These are phyloP conservation scores for Aspergillus ibericus DNA, from an alignment of 2,329 filamentous ascomycete genomes.

Conservation along the genomic window DNA sequence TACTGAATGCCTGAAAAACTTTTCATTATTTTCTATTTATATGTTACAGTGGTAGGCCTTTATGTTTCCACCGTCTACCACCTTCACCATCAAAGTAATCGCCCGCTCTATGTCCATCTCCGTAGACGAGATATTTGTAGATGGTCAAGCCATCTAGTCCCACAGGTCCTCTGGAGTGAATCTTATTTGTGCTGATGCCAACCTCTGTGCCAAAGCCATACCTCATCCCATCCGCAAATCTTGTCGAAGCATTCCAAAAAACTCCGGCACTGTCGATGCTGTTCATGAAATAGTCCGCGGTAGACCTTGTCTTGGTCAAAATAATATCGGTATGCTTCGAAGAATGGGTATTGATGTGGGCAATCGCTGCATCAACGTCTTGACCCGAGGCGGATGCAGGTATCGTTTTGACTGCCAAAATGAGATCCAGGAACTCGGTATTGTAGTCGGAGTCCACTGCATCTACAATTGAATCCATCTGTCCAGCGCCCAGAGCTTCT, in stretches of 20 bases:
- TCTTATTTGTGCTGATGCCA: conserved; percentile 98
- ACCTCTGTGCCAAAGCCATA: conserved; percentile 98
- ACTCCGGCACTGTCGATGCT: conserved; percentile 86
- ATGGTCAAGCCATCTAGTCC: conserved; percentile 93
- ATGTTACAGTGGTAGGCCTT: conserved; percentile 41
- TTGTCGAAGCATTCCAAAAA: conserved; percentile 95
- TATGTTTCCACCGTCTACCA: conserved; percentile 58
- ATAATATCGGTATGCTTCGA: conserved; percentile 95
- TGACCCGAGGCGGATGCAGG: conserved; percentile 32
- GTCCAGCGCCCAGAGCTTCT: conserved; percentile 45
- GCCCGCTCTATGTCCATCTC: conserved; percentile 76
- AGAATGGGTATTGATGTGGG: conserved; percentile 88
- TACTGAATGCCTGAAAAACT: conserved; percentile 1
- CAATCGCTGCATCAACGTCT: conserved; percentile 68
- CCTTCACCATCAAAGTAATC: conserved; percentile 62
- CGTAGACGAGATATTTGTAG: conserved; percentile 91
- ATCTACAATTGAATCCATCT: conserved; percentile 58
- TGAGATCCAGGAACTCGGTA: conserved; percentile 86
- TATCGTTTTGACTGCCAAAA: conserved; percentile 80
- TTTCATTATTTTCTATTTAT: neutral
- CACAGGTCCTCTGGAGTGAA: conserved; percentile 89
- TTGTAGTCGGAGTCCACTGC: conserved; percentile 71
- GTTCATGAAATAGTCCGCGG: conserved; percentile 80
- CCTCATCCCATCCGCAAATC: conserved; percentile 94
- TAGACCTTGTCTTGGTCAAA: conserved; percentile 66